Evolutionary conservation across 2,329 filamentous ascomycete genomes (phyloP).

Genomic region (Pseudogymnoascus pannorum): DNA sequence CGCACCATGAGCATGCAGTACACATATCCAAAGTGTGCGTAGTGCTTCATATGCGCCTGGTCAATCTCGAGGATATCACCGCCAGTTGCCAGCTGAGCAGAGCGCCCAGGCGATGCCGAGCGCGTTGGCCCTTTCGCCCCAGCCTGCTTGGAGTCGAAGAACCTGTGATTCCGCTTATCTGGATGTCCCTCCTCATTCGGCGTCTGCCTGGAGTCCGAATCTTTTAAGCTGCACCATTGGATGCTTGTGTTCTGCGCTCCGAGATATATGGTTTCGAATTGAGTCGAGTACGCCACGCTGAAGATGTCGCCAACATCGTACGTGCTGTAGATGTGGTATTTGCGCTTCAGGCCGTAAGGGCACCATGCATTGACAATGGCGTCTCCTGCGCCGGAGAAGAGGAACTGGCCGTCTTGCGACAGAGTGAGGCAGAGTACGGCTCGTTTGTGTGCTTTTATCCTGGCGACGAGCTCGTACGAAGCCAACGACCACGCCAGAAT

Average conservation of each 20-base stretch:
- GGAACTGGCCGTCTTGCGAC: slow-evolving; percentile 61
- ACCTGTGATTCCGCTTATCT: slow-evolving; percentile 71
- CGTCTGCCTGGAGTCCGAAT: slow-evolving; percentile 50
- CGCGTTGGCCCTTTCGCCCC: slow-evolving; percentile 38
- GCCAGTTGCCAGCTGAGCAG: slow-evolving; percentile 42
- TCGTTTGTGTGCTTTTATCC: slow-evolving; percentile 82
- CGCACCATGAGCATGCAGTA: slow-evolving; percentile 89
- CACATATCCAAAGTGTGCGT: slow-evolving; percentile 91
- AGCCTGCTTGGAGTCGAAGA: slow-evolving; percentile 90
- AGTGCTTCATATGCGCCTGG: slow-evolving; percentile 71
- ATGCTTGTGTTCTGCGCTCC: slow-evolving; percentile 93
- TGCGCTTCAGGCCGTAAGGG: slow-evolving; percentile 63
- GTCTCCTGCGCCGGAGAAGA: slow-evolving; percentile 91
- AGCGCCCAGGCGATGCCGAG: slow-evolving; percentile 36
- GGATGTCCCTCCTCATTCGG: slow-evolving; percentile 64
- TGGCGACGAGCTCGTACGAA: slow-evolving; percentile 72
- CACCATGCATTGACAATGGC: slow-evolving; percentile 94
- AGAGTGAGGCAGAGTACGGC: slow-evolving; percentile 82
- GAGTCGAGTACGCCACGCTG: slow-evolving; percentile 79
- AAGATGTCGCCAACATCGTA: slow-evolving; percentile 96
- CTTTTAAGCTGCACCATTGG: slow-evolving; percentile 78
- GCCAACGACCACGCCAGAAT: slow-evolving; percentile 86
- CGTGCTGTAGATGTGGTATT: slow-evolving; percentile 86
- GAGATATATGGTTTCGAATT: slow-evolving; percentile 76
- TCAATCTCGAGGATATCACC: slow-evolving; percentile 73